A percentile compares a stretch with the other conserved stretches of the same genome.
phyloP scores from a whole-genome alignment of 2,329 filamentous ascomycete genomes.

The Calonectria pseudoturangicola region DNA sequence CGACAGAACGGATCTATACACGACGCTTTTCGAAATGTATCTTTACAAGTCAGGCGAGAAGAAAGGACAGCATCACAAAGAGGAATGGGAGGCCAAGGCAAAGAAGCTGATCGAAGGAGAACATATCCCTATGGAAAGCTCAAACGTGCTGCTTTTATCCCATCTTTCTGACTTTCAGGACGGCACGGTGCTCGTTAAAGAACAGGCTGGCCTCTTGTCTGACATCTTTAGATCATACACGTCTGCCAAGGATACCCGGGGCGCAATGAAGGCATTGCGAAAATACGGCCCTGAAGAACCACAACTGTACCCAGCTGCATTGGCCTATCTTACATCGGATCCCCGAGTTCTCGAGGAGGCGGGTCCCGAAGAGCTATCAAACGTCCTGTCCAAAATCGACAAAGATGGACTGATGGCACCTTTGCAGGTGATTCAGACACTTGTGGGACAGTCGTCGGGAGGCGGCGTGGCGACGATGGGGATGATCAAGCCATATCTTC shows the following conservation, averaged over 20 bases:
- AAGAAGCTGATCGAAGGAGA: conserved; percentile 90
- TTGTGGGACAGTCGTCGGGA: conserved; percentile 75
- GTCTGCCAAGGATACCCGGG: conserved; percentile 90
- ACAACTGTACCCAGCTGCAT: conserved; percentile 91
- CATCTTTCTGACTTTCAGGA: conserved; percentile 93
- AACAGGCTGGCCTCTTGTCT: conserved; percentile 92
- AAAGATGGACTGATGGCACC: conserved; percentile 95
- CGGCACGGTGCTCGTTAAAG: conserved; percentile 93
- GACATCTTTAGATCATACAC: conserved; percentile 99
- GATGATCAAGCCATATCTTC: conserved; percentile 94
- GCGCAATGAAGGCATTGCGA: conserved; percentile 90
- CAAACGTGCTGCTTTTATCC: conserved; percentile 93
- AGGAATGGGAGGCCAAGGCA: conserved; percentile 92
- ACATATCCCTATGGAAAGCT: conserved; percentile 91
- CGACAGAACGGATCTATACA: conserved; percentile 91
- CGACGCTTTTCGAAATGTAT: conserved; percentile 98
- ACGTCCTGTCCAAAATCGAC: conserved; percentile 89
- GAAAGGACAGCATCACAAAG: conserved; percentile 78
- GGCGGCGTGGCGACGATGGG: conserved; percentile 92
- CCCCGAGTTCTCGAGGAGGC: conserved; percentile 88
- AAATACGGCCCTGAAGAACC: conserved; percentile 96
- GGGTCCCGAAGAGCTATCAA: conserved; percentile 86
- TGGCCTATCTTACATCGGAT: conserved; percentile 95
- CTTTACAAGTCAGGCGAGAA: conserved; percentile 89
- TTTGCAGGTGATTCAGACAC: conserved; percentile 94